A percentile compares a stretch with the other conserved stretches of the same genome.
These are phyloP conservation scores for Lachancea kluyveri DNA, from an alignment of 805 yeast genomes.

Conservation along the genomic window DNA sequence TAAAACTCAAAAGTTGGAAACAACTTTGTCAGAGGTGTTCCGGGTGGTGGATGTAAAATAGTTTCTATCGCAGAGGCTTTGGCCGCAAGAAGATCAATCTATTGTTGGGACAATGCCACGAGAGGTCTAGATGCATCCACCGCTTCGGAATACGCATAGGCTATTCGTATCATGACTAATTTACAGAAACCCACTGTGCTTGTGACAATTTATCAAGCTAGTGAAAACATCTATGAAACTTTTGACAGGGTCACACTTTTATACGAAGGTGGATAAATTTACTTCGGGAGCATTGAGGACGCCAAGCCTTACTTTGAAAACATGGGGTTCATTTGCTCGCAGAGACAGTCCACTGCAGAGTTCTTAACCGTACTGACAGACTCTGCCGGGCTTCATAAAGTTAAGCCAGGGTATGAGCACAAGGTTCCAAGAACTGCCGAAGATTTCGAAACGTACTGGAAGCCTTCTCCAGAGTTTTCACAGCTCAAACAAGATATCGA, in stretches of 20 bases:
- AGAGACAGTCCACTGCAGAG: slow-evolving; percentile 58
- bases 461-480: slow-evolving; percentile 34
- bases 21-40: slow-evolving; percentile 55
- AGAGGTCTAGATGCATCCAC: slow-evolving; percentile 76
- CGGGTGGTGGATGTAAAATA: slow-evolving; percentile 76
- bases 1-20: slow-evolving; percentile 49
- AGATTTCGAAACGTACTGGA: slow-evolving; percentile 46
- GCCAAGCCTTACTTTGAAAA: slow-evolving; percentile 47
- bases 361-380: slow-evolving; percentile 56
- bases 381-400: slow-evolving; percentile 39
- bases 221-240: slow-evolving; percentile 46
- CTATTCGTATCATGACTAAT: slow-evolving; percentile 49
- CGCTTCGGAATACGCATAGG: slow-evolving; percentile 59
- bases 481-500: slow-evolving; percentile 40
- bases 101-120: slow-evolving; percentile 70
- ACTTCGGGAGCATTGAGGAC: slow-evolving; percentile 43
- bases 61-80: slow-evolving; percentile 68
- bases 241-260: slow-evolving; percentile 50
- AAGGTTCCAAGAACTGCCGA: slow-evolving; percentile 50
- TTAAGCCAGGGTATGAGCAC: slow-evolving; percentile 38
- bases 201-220: slow-evolving; percentile 58
- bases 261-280: slow-evolving; percentile 50
- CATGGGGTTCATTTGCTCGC: slow-evolving; percentile 53
- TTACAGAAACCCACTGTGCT: slow-evolving; percentile 45
- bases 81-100: slow-evolving; percentile 49